Evolutionary conservation across 129 eudicot species (phyloP), one percentile per base, ranked within the genome.

Genomic region (Flaveria robusta): DNA sequence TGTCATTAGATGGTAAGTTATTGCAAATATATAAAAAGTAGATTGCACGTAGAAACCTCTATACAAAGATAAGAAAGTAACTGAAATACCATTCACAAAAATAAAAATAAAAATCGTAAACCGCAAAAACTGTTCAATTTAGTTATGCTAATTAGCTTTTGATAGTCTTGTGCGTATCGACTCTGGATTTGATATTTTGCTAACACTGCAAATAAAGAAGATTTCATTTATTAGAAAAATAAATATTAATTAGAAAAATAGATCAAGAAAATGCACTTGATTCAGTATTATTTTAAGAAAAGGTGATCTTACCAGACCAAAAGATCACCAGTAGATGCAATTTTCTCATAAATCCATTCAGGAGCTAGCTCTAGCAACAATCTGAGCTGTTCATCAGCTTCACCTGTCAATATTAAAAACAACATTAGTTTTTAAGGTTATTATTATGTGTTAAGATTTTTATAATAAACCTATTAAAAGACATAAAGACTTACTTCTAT

Each of bases 311-410:
- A 88, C 97, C 90, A 81, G 46, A 84, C 16, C 45, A 93, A 83
- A 69, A 81, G 72, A 85, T 85, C 97, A 58, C 97, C 91, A 50
- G 77, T 81, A 12, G 75, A 73, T 72, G 83, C 71, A 13, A 43
- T 37, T 75, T 90, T 86, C 72, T 90, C 88, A 24, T 86, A 74
- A 58, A 93, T 85, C 88, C 86, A 93, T 70, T 90, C 96, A 4
- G 98, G 96, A 76, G 76, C 97, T 16, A 90, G 59, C 72, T 88
- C 96, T 83, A 80, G 88, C 70, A 90, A 81, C 82, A 93, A 58
- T 77, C 83, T 83, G 10, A 90, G 89, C 75, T 88, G 89, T 72
- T 90, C 91, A 74, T 90, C 96, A 70, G 85, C 84, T 76, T 93
- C 97, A 26, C 87, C 97, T 91, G 93, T 62, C 23, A 4, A 64